A percentile compares a stretch with the other conserved stretches of the same genome.
Conservation (phyloP, 805 yeast species). For the Ogataea corticis region DNA sequence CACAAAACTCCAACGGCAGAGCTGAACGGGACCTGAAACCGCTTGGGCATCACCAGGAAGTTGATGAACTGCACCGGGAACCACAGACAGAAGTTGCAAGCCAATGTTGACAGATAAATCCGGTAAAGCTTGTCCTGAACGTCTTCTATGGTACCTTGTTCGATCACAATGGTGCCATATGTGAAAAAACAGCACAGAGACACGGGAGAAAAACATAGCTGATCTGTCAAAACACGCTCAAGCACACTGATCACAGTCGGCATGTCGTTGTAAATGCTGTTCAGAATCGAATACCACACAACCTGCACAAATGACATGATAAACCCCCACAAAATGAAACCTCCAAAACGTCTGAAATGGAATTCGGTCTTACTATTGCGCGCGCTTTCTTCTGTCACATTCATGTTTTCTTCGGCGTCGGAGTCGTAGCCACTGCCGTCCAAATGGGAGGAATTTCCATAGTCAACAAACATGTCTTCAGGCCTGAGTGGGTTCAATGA, state of each 20-base stretch:
- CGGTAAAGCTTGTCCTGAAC: slow-evolving; percentile 62
- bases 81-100: slow-evolving; percentile 76
- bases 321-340: slow-evolving; percentile 88
- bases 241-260: slow-evolving; percentile 83
- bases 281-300: slow-evolving; percentile 84
- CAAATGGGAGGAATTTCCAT: slow-evolving; percentile 24
- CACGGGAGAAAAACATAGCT: slow-evolving; percentile 84
- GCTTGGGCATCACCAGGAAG: slow-evolving; percentile 66
- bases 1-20: slow-evolving; percentile 85
- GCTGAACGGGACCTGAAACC: slow-evolving; percentile 87
- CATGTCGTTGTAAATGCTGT: slow-evolving; percentile 73
- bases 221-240: slow-evolving; percentile 87
- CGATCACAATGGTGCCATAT: slow-evolving; percentile 80
- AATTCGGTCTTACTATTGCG: slow-evolving; percentile 35
- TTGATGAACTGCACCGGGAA: slow-evolving; percentile 78
- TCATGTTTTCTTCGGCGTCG: not conserved
- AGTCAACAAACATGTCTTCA: slow-evolving; percentile 35
- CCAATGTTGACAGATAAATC: slow-evolving; percentile 66
- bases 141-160: slow-evolving; percentile 66
- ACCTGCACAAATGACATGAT: slow-evolving; percentile 79
- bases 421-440: slow-evolving; percentile 5
- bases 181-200: slow-evolving; percentile 78
- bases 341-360: slow-evolving; percentile 67
- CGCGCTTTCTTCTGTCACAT: not conserved
- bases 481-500: slow-evolving; percentile 20